Percentiles rank a stretch among this genome's conserved stretches.
Evolutionary conservation across 108 stramenopile genomes (phyloP).

Genomic region (Cyclotella sp.): DNA sequence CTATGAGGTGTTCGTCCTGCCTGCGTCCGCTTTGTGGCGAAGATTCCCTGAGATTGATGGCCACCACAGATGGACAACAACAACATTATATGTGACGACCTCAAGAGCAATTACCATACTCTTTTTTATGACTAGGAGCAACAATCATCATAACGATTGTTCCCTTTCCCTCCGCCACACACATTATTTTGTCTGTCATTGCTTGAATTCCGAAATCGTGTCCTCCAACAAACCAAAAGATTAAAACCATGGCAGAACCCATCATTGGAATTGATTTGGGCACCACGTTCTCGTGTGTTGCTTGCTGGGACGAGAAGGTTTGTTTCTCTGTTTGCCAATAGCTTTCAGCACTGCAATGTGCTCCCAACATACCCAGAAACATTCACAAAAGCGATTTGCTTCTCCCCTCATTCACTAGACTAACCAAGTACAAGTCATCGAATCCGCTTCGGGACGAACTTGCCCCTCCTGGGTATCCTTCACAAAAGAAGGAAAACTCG

Average conservation of each 20-base stretch:
- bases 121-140: too few relatives aligned
- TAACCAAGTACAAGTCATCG: constrained; percentile 70
- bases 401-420: constrained; percentile 2
- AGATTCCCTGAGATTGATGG: background rate
- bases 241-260: constrained; percentile 47
- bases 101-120: too few relatives aligned
- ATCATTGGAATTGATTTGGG: constrained; percentile 67
- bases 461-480: constrained; percentile 91
- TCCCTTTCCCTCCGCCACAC: background rate
- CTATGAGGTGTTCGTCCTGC: constrained; percentile 7
- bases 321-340: background rate
- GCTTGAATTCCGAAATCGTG: background rate
- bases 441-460: constrained; percentile 85
- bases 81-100: background rate
- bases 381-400: too few relatives aligned
- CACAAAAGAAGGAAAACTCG: constrained; percentile 59
- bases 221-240: background rate
- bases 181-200: background rate
- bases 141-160: too few relatives aligned
- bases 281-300: constrained; percentile 61
- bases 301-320: constrained; percentile 42
- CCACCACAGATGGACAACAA: background rate
- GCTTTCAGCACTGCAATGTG: background rate
- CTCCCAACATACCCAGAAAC: too few relatives aligned
- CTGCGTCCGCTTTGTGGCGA: background rate